These are phyloP conservation scores for Solanum dulcamara DNA, from an alignment of 257 asterid genomes.

Conservation along the genomic window DNA sequence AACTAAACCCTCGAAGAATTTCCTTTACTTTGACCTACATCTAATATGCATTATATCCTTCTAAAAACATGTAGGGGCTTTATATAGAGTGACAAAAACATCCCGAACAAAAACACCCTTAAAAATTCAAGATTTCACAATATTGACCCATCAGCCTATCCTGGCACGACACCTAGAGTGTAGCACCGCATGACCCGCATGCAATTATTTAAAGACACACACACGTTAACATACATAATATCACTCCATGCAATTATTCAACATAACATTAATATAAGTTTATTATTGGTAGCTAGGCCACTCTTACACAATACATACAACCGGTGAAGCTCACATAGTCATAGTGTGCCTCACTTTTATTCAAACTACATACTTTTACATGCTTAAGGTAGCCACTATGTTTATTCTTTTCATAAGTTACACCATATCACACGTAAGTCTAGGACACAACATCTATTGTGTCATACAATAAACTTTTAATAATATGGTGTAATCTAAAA, in stretches of 20 bases:
- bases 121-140: too few species aligned
- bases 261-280: not conserved
- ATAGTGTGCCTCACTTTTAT: not conserved
- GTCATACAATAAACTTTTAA: not conserved
- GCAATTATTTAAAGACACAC: too few species aligned
- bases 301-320: not conserved
- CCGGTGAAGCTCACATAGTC: not conserved
- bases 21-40: too few species aligned
- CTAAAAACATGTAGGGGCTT: too few species aligned
- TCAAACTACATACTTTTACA: not conserved
- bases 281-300: not conserved
- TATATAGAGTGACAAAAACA: too few species aligned
- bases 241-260: not conserved
- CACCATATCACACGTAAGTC: not conserved
- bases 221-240: too few species aligned
- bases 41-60: too few species aligned
- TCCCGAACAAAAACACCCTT: too few species aligned
- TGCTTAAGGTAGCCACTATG: not conserved
- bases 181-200: too few species aligned
- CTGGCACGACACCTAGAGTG: too few species aligned
- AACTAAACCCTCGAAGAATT: too few species aligned
- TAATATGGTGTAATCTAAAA: not conserved
- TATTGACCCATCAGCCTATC: too few species aligned
- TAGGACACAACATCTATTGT: not conserved
- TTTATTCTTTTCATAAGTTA: not conserved